Evolutionary conservation across 139 green algal genomes (phyloP).

Genomic region (Axilococcus clingmanii): DNA sequence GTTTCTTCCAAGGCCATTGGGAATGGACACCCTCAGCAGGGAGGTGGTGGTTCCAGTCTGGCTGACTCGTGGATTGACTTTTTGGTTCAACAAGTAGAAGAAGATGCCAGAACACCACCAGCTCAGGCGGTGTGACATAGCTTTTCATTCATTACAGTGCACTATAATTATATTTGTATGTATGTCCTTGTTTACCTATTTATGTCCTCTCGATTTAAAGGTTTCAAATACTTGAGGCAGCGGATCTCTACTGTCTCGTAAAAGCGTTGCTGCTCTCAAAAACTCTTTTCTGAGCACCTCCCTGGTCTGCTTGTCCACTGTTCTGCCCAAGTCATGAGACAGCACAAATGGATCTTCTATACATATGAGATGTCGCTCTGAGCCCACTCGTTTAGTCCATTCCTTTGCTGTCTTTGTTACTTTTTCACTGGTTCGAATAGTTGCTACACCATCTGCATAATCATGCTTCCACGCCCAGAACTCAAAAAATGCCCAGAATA

Average conservation of each 20-base stretch:
- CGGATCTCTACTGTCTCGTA: constrained; percentile 35
- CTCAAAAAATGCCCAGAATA: constrained; percentile 82
- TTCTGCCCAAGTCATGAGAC: constrained; percentile 82
- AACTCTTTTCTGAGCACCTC: constrained; percentile 65
- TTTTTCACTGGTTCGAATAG: constrained; percentile 47
- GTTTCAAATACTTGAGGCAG: constrained; percentile 15
- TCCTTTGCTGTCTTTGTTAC: constrained; percentile 78
- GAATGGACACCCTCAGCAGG: too few relatives aligned
- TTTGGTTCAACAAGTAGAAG: constrained; percentile 15
- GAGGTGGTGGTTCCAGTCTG: constrained; percentile 8
- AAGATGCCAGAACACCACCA: too few relatives aligned
- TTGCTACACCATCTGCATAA: constrained; percentile 70
- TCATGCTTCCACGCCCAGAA: constrained; percentile 88
- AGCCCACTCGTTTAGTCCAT: constrained; percentile 79
- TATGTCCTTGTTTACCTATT: too few relatives aligned
- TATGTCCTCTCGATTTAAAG: background rate
- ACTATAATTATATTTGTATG: too few relatives aligned
- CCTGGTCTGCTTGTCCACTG: constrained; percentile 62
- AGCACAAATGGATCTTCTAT: constrained; percentile 89
- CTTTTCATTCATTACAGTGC: too few relatives aligned
- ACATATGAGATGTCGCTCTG: constrained; percentile 78
- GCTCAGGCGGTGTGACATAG: too few relatives aligned
- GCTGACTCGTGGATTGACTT: constrained; percentile 23
- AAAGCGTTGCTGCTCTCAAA: constrained; percentile 46
- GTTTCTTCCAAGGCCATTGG: too few relatives aligned